Base-by-base conservation (phyloP, 257 asterid species). In the Prunella vulgaris region DNA sequence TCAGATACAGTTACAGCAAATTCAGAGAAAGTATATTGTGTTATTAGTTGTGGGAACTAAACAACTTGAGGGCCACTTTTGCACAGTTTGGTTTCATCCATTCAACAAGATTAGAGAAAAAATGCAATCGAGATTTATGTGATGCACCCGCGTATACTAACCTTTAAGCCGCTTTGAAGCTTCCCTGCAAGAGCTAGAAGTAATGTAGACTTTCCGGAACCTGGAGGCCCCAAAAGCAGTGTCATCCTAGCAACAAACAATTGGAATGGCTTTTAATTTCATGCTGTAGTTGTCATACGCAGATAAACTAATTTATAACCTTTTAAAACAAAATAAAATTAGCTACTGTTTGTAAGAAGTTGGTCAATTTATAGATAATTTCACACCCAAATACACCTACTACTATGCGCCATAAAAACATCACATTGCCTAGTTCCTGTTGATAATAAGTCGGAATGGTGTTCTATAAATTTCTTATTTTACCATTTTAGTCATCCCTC, bases 171-270 rank as follows among this genome's bases (percentile, higher is more conserved):
- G 21, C 22, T 59, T 17, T 87, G 89, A 20, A 89, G 95, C 78
- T 89, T 92, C 76, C 98, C 98, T 8, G 95, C 85, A 68, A 92
- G 95, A 64, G 92, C 96, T 49, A 65, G 78, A 73, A 92, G 90
- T 59, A 92, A 75, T 7, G 96, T 84, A 58, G 98, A 86, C 78
- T 92, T 92, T 38, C 98, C 98, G 25, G 98, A 89, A 76, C 94
- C 94, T 58, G 97, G 97, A 77, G 97, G 96, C 42, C 96, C 96
- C 75, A 89, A 78, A 80, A 92, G 97, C 67, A 92, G 78, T 42
- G 98, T 92, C 86, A 92, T 83, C 92, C 98, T 92, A 77, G 71
- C 70, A 76, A 76, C 38, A 64, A 17, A 40, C 27, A 22, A 63
- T 33, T 10, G 30, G n/a, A 44, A 20, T 24, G 18, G 57, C 70